A percentile compares a stretch with the other conserved stretches of the same genome.
Conservation (phyloP, 257 asterid species). For the Rehmannia glutinosa region DNA sequence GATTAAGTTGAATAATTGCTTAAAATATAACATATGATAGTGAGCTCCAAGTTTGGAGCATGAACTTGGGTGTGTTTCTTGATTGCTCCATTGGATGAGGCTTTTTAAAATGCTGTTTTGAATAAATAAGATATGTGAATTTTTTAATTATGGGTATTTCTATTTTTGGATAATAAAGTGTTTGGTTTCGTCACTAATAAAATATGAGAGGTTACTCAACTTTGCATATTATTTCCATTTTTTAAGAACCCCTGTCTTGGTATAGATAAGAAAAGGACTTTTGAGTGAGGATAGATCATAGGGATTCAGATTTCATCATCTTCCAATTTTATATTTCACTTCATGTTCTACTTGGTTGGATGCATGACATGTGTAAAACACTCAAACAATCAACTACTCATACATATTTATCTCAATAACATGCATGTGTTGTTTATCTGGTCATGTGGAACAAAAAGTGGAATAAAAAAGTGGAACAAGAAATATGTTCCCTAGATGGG, state of each 20-base stretch:
- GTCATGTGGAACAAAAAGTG: too few species aligned
- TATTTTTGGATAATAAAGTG: not conserved
- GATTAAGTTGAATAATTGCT: conserved; percentile 46
- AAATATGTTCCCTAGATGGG: too few species aligned
- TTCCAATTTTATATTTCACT: too few species aligned
- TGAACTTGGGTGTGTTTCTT: conserved; percentile 43
- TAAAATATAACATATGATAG: conserved; percentile 29
- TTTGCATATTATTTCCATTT: not conserved
- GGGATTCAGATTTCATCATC: too few species aligned
- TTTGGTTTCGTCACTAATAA: not conserved
- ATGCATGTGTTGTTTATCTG: too few species aligned
- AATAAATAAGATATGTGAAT: too few species aligned
- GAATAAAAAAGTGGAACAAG: too few species aligned
- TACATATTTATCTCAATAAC: too few species aligned
- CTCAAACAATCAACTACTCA: too few species aligned
- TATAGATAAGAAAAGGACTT: not conserved
- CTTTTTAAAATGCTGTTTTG: too few species aligned
- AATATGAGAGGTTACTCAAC: not conserved
- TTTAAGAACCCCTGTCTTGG: not conserved
- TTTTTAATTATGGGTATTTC: not conserved
- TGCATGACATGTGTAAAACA: too few species aligned
- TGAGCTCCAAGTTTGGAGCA: conserved; percentile 43
- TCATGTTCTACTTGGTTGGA: too few species aligned
- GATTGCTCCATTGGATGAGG: conserved; percentile 18
- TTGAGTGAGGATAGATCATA: not conserved